Conservation (phyloP, 768 basidiomycete species). For the Leccinum boreale region DNA sequence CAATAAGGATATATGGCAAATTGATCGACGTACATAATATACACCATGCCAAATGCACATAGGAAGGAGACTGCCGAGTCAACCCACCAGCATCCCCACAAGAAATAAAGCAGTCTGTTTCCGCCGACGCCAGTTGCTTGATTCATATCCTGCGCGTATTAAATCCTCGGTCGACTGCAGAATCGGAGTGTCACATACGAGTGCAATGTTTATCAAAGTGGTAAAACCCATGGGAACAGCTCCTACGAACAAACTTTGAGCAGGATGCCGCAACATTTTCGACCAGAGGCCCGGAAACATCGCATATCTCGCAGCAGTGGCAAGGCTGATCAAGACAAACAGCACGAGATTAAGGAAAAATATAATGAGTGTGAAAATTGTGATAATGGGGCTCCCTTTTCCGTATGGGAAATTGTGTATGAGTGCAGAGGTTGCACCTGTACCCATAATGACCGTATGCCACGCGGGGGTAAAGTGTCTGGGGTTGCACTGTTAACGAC, state of each 20-base stretch:
- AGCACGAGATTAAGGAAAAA: slow-evolving; percentile 41
- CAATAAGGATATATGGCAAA: not conserved
- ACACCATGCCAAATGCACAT: slow-evolving; percentile 47
- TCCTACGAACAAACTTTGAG: slow-evolving; percentile 45
- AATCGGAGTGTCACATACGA: slow-evolving; percentile 26
- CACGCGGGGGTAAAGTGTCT: slow-evolving; percentile 48
- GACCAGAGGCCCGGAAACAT: slow-evolving; percentile 43
- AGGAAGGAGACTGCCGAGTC: slow-evolving; percentile 40
- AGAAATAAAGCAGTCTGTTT: slow-evolving; percentile 34
- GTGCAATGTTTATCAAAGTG: slow-evolving; percentile 40
- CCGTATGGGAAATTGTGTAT: slow-evolving; percentile 44
- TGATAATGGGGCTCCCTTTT: slow-evolving; percentile 30
- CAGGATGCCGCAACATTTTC: slow-evolving; percentile 43
- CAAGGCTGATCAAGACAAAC: slow-evolving; percentile 33
- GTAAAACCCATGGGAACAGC: slow-evolving; percentile 44
- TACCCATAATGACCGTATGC: slow-evolving; percentile 49
- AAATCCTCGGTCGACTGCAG: not conserved
- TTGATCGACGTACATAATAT: slow-evolving; percentile 38
- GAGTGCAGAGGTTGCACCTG: slow-evolving; percentile 39
- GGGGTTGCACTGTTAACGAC: not conserved
- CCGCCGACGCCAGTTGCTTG: slow-evolving; percentile 37
- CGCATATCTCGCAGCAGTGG: slow-evolving; percentile 39
- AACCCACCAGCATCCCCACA: slow-evolving; percentile 55
- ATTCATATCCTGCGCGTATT: slow-evolving; percentile 26
- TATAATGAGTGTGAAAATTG: slow-evolving; percentile 34